phyloP scores from a whole-genome alignment of 148 eudicot genomes.

The Silene uniflora region DNA sequence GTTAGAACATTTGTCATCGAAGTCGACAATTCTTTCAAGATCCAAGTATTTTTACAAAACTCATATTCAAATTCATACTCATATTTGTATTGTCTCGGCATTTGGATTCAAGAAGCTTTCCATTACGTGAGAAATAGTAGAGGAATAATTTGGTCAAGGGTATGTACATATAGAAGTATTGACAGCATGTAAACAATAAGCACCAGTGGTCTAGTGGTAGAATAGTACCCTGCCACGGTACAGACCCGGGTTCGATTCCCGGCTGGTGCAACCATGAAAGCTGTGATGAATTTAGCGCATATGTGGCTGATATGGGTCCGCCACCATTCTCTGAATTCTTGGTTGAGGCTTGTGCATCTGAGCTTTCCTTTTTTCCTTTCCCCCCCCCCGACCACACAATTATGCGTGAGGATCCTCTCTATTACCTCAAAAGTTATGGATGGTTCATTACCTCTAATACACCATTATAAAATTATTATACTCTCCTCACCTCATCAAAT shows the following conservation, averaged over 20 bases:
- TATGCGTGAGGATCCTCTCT: too few relatives aligned
- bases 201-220: conserved; percentile 53
- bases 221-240: conserved; percentile 49
- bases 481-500: too few relatives aligned
- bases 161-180: too few relatives aligned
- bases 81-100: background rate
- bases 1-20: too few relatives aligned
- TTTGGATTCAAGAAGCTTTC: background rate
- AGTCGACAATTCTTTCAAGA: too few relatives aligned
- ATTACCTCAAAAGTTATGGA: too few relatives aligned
- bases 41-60: too few relatives aligned
- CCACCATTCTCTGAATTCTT: background rate
- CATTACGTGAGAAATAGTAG: too few relatives aligned
- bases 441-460: too few relatives aligned
- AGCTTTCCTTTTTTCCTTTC: background rate
- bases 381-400: too few relatives aligned
- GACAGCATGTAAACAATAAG: background rate
- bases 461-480: too few relatives aligned
- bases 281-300: background rate
- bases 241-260: conserved; percentile 50
- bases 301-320: background rate
- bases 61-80: background rate
- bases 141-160: too few relatives aligned
- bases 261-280: conserved; percentile 30
- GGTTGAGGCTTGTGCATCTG: background rate